phyloP scores from a whole-genome alignment of 306 rosid genomes.

The Canavalia ensiformis region DNA sequence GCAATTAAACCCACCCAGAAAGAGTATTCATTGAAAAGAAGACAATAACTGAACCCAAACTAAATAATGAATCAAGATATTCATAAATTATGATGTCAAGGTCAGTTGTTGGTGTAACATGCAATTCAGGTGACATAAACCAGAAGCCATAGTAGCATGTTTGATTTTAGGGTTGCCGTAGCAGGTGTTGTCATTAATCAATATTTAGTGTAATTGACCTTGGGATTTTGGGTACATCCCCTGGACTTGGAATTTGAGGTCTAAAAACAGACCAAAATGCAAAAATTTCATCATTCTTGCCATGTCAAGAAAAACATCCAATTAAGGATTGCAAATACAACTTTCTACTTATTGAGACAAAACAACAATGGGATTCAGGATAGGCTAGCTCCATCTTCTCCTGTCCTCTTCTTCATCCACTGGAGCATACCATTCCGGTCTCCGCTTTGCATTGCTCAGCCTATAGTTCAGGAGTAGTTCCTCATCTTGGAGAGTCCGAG shows the following conservation, averaged over 20 bases:
- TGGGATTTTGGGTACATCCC: conserved; percentile 1
- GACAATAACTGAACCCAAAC: neutral
- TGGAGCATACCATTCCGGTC: conserved; percentile 82
- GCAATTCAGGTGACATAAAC: neutral
- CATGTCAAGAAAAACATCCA: neutral
- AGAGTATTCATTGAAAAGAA: neutral
- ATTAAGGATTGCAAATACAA: conserved; percentile 26
- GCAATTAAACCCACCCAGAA: neutral
- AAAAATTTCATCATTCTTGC: conserved; percentile 34
- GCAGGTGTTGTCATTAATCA: neutral
- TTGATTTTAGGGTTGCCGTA: neutral
- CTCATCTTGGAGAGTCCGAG: conserved; percentile 77
- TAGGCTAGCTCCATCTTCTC: conserved; percentile 88
- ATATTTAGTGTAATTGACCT: conserved; percentile 21
- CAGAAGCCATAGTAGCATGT: neutral
- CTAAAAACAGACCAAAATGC: conserved; percentile 30
- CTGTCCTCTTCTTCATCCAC: conserved; percentile 94
- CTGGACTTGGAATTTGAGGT: conserved; percentile 14
- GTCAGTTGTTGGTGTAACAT: neutral
- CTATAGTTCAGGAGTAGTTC: conserved; percentile 89
- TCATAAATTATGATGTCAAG: neutral
- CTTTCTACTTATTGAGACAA: conserved; percentile 24
- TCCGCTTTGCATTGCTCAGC: conserved; percentile 80
- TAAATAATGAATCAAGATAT: neutral
- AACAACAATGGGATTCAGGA: neutral